A percentile compares a stretch with the other conserved stretches of the same genome.
phyloP scores from a whole-genome alignment of 805 yeast species.

The Nematodospora valgi region DNA sequence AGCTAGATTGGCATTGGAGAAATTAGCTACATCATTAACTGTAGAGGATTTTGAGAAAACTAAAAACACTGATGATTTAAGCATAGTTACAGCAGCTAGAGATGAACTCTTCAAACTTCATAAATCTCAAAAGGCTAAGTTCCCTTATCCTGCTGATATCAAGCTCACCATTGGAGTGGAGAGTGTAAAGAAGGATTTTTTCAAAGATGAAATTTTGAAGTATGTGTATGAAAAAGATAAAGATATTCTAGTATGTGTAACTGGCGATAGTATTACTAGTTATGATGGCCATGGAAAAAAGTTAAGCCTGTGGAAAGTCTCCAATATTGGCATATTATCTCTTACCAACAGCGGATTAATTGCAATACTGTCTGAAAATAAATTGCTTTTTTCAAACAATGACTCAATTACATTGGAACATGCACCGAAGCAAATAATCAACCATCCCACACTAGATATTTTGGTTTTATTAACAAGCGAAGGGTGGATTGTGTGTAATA shows the following conservation, averaged over 20 bases:
- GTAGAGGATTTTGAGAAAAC: slow-evolving; percentile 9
- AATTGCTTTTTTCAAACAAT: not conserved
- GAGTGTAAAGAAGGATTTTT: not conserved
- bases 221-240: slow-evolving; percentile 3
- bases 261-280: slow-evolving; percentile 1
- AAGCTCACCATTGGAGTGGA: not conserved
- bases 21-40: slow-evolving; percentile 42
- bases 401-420: not conserved
- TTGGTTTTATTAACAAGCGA: slow-evolving; percentile 23
- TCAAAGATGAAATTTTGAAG: not conserved
- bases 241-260: slow-evolving; percentile 2
- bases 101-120: slow-evolving; percentile 33
- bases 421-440: slow-evolving; percentile 14
- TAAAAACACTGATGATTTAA: slow-evolving; percentile 4
- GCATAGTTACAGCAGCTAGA: slow-evolving; percentile 20
- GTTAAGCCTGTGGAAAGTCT: no score
- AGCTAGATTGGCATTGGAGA: slow-evolving; percentile 60
- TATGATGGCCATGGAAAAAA: slow-evolving; percentile 4
- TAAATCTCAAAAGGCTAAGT: slow-evolving; percentile 25
- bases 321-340: not conserved
- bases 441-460: slow-evolving; percentile 33
- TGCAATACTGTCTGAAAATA: not conserved
- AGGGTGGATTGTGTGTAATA: slow-evolving; percentile 17
- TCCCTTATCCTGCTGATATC: slow-evolving; percentile 13
- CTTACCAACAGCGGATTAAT: slow-evolving; percentile 3